A percentile compares a stretch with the other conserved stretches of the same genome.
Evolutionary conservation across 345 rosid genomes (phyloP).

Genomic region (Salix purpurea): DNA sequence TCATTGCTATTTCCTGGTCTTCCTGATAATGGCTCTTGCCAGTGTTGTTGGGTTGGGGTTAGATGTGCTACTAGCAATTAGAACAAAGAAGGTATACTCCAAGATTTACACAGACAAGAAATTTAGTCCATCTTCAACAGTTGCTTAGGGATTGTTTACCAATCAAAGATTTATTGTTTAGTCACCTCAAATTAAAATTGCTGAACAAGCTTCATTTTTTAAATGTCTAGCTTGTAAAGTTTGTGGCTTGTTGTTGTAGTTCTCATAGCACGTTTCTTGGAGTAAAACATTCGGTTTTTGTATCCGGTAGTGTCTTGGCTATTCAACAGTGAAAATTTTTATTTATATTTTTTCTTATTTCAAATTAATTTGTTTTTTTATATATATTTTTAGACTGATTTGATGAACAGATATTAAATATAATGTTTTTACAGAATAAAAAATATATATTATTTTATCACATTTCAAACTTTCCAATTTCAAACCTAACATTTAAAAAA

Average conservation of each 20-base stretch:
- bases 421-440: too few relatives aligned
- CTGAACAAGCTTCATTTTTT: background rate
- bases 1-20: slow-evolving; percentile 44
- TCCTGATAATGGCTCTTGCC: slow-evolving; percentile 42
- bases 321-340: too few relatives aligned
- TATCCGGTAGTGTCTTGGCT: too few relatives aligned
- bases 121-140: background rate
- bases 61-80: slow-evolving; percentile 33
- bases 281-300: background rate
- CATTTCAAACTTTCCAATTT: too few relatives aligned
- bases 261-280: background rate
- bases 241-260: background rate
- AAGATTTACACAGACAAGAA: slow-evolving; percentile 18
- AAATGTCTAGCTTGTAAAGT: background rate
- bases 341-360: too few relatives aligned
- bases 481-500: too few relatives aligned
- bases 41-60: slow-evolving; percentile 42
- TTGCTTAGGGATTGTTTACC: slow-evolving; percentile 1
- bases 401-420: too few relatives aligned
- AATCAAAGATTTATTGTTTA: background rate
- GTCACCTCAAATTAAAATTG: background rate
- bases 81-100: slow-evolving; percentile 41
- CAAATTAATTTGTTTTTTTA: too few relatives aligned
- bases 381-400: too few relatives aligned
- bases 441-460: too few relatives aligned